Evolutionary conservation across 2,329 filamentous ascomycete species (phyloP).

Genomic region (Fusarium hainanense): DNA sequence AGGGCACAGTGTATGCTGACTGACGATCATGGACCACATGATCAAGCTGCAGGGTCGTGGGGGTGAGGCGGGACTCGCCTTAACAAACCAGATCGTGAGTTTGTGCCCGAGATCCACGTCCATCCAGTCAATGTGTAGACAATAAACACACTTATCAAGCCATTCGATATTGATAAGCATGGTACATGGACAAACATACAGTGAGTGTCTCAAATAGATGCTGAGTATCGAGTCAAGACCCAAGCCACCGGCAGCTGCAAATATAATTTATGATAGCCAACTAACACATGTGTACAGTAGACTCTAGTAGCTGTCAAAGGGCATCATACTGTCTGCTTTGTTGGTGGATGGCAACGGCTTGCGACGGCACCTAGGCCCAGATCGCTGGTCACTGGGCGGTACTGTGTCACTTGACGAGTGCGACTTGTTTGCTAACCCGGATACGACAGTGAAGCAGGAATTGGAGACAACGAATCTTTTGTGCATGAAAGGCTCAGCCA

Average conservation of each 20-base stretch:
- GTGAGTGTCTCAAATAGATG: constrained; percentile 4
- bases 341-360: constrained; percentile 33
- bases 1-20: constrained; percentile 36
- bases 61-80: constrained; percentile 26
- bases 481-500: not conserved
- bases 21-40: constrained; percentile 31
- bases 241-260: constrained; percentile 18
- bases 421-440: constrained; percentile 3
- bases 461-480: not conserved
- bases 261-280: not conserved
- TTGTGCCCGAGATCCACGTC: constrained; percentile 3
- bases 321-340: constrained; percentile 4
- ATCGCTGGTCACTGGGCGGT: constrained; percentile 1
- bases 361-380: constrained; percentile 21
- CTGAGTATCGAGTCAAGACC: constrained; percentile 16
- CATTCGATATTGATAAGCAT: not conserved
- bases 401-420: constrained; percentile 28
- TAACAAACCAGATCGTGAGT: constrained; percentile 35
- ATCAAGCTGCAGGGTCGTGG: constrained; percentile 23
- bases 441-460: constrained; percentile 8
- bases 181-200: not conserved
- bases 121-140: constrained; percentile 26
- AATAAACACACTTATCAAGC: not conserved
- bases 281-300: not conserved
- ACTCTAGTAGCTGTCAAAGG: constrained; percentile 3